phyloP scores from a whole-genome alignment of 2,329 filamentous ascomycete species.

The Fusarium miscanthi region DNA sequence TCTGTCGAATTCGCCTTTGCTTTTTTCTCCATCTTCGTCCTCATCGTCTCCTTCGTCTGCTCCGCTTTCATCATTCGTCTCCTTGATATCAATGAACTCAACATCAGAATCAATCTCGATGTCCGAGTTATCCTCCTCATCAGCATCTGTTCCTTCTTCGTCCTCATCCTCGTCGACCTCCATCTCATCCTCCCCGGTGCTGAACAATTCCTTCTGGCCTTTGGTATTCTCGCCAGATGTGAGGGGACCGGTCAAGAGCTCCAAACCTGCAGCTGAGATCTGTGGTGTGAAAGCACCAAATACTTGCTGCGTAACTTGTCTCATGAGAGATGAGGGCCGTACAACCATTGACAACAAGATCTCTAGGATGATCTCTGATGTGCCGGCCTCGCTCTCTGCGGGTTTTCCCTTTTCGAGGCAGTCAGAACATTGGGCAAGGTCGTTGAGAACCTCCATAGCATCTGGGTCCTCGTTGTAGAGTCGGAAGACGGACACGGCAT shows the following conservation, averaged over 20 bases:
- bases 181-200: slow-evolving; percentile 71
- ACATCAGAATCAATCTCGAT: slow-evolving; percentile 63
- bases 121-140: slow-evolving; percentile 57
- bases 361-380: slow-evolving; percentile 82
- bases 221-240: slow-evolving; percentile 81
- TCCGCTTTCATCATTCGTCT: slow-evolving; percentile 55
- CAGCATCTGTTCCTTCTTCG: slow-evolving; percentile 56
- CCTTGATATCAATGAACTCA: slow-evolving; percentile 60
- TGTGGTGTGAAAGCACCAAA: slow-evolving; percentile 84
- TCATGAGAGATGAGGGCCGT: slow-evolving; percentile 84
- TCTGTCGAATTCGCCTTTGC: slow-evolving; percentile 55
- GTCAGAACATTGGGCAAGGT: slow-evolving; percentile 81
- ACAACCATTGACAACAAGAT: slow-evolving; percentile 91
- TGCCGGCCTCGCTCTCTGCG: slow-evolving; percentile 63
- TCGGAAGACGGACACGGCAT: slow-evolving; percentile 86
- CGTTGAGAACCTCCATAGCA: slow-evolving; percentile 82
- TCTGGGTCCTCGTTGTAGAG: slow-evolving; percentile 91
- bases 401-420: slow-evolving; percentile 64
- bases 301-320: slow-evolving; percentile 87
- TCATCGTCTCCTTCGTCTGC: slow-evolving; percentile 60
- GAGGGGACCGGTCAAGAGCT: slow-evolving; percentile 74
- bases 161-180: slow-evolving; percentile 58
- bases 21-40: slow-evolving; percentile 54
- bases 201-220: slow-evolving; percentile 89
- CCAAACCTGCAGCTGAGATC: slow-evolving; percentile 78